Base-by-base conservation (phyloP, 352 stramenopile species). In the Pythium utonaiense region DNA sequence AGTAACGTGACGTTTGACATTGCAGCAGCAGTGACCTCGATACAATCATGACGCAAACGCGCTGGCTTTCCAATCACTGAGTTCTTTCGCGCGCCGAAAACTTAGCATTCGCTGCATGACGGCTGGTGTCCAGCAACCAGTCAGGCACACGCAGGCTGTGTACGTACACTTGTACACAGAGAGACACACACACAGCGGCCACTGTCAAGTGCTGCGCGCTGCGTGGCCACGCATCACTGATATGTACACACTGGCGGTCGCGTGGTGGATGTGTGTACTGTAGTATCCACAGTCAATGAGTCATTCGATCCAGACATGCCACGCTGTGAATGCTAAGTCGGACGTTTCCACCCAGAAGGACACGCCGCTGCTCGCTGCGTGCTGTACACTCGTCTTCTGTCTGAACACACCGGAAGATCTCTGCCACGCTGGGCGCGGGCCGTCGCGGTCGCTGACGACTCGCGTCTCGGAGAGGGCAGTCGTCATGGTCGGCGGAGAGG, bases 21-120 rank as follows among this genome's bases (percentile, higher is more conserved):
- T 41, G 34, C 8, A 17, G 36, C 36, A 17, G 36, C 5, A 17
- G n/a, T n/a, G n/a, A 42, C 12, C 36, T 42, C 19, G 16, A 45
- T n/a, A 45, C 38, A n/a, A 24, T 41, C 12, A 21, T 28, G n/a
- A 47, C 40, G 40, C 40, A 47, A 47, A 27, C 40, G 38, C 17
- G 6, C 6, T n/a, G 38, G 40, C 22, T 47, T 47, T 47, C 40
- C 40, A 47, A 47, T 47, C 40, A 47, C 40, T 47, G 40, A 47
- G 40, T 27, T 47, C 27, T 27, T 8, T 47, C 40, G 40, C 40
- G 40, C 40, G 40, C 40, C 40, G 40, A 47, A 47, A 47, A 47
- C 40, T 47, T 47, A 47, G 40, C n/a, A 47, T 47, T 47, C 40
- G 40, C 40, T 47, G 40, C 40, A 47, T 27, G 40, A 47, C 40